These are phyloP conservation scores for Colletotrichum lini DNA, from an alignment of 2,329 filamentous ascomycete species.

Conservation along the genomic window DNA sequence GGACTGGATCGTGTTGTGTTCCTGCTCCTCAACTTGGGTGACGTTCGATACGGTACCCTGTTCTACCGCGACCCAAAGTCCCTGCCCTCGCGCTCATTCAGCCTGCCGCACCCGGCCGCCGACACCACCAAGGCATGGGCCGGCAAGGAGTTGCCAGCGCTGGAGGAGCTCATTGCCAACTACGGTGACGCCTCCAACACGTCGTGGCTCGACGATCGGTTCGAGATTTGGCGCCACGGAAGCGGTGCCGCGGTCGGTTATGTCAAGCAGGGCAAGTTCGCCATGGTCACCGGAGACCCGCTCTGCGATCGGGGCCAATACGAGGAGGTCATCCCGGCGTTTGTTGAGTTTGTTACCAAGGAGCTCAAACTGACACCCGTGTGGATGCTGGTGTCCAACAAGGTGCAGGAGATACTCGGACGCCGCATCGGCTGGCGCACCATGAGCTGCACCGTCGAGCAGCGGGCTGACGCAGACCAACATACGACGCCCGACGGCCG, in stretches of 20 bases:
- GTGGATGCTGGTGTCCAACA: constrained; percentile 89
- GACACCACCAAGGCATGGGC: constrained; percentile 71
- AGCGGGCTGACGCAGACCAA: constrained; percentile 86
- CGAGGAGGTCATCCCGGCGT: constrained; percentile 78
- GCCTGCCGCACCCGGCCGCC: constrained; percentile 88
- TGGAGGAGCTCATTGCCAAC: constrained; percentile 93
- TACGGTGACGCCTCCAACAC: constrained; percentile 96
- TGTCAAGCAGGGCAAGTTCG: constrained; percentile 81
- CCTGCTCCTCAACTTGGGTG: constrained; percentile 86
- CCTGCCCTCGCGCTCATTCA: constrained; percentile 75
- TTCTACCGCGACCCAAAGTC: constrained; percentile 93
- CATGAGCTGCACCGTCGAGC: constrained; percentile 89
- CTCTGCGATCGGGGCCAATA: constrained; percentile 87
- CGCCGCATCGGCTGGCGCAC: constrained; percentile 89
- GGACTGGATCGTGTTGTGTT: constrained; percentile 91
- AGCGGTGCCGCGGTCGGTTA: constrained; percentile 91
- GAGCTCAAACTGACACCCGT: constrained; percentile 81
- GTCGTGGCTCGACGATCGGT: constrained; percentile 91
- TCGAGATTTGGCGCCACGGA: constrained; percentile 87
- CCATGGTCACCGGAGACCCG: constrained; percentile 89
- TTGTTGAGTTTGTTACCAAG: constrained; percentile 81
- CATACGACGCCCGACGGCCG: constrained; percentile 77
- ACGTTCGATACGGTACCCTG: constrained; percentile 89
- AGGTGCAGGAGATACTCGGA: constrained; percentile 84
- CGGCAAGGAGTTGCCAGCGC: constrained; percentile 71